Conservation (phyloP, 805 yeast genomes). For the Torulaspora delbrueckii region DNA sequence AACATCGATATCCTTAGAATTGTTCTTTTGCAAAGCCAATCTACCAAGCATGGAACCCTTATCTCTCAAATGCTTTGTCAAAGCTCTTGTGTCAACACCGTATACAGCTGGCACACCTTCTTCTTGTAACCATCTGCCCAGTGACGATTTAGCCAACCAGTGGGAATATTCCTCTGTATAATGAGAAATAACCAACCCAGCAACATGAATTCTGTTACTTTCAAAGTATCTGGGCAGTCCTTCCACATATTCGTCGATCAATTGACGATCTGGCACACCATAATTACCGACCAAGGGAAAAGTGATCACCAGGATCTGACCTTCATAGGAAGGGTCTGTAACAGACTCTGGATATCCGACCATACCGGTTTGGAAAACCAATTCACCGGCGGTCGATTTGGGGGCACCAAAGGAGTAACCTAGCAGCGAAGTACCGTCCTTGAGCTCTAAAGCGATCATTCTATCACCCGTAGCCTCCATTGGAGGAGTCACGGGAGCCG, state of each 20-base stretch:
- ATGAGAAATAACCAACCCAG: slow-evolving; percentile 94
- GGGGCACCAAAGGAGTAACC: slow-evolving; percentile 98
- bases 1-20: slow-evolving; percentile 27
- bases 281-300: slow-evolving; percentile 97
- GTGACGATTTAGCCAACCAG: slow-evolving; percentile 83
- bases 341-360: slow-evolving; percentile 98
- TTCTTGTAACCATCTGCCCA: slow-evolving; percentile 89
- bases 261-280: slow-evolving; percentile 92
- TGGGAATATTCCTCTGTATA: slow-evolving; percentile 96
- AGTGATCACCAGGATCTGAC: slow-evolving; percentile 94
- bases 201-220: slow-evolving; percentile 86
- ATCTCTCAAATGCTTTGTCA: slow-evolving; percentile 89
- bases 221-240: slow-evolving; percentile 88
- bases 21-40: slow-evolving; percentile 53
- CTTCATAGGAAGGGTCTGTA: slow-evolving; percentile 97
- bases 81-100: slow-evolving; percentile 94
- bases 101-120: slow-evolving; percentile 93
- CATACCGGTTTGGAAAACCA: slow-evolving; percentile 99
- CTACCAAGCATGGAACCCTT: slow-evolving; percentile 93
- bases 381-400: slow-evolving; percentile 86
- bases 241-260: slow-evolving; percentile 67
- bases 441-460: slow-evolving; percentile 80
- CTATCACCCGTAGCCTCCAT: slow-evolving; percentile 78
- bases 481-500: slow-evolving; percentile 87
- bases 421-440: slow-evolving; percentile 78